Evolutionary conservation across 306 rosid genomes (phyloP).

Genomic region (Prinsepia uniflora): DNA sequence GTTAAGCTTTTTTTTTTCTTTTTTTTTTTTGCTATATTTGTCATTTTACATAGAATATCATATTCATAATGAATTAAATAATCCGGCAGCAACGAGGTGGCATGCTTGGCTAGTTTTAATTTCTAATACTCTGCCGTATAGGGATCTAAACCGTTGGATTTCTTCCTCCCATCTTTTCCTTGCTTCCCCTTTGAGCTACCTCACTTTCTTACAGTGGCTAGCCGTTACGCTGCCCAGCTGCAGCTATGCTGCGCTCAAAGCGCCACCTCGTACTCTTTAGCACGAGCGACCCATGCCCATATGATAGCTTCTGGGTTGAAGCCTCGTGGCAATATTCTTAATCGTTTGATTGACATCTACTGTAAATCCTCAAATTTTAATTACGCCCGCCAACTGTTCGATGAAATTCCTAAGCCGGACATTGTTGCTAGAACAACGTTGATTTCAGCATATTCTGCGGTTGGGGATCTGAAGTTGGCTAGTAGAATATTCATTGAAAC

Average conservation of each 20-base stretch:
- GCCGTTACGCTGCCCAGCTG: conserved; percentile 47
- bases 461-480: conserved; percentile 5
- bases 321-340: conserved; percentile 45
- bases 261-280: conserved; percentile 30
- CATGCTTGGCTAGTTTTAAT: no score
- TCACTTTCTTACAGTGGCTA: conserved; percentile 28
- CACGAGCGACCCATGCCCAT: conserved; percentile 36
- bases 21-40: no score
- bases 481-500: background rate
- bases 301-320: conserved; percentile 43
- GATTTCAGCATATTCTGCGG: conserved; percentile 17
- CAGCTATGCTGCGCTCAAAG: conserved; percentile 24
- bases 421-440: conserved; percentile 24
- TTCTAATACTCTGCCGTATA: no score
- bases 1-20: no score
- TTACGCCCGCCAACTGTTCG: conserved; percentile 55
- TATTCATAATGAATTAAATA: no score
- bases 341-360: conserved; percentile 50
- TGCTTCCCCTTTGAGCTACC: background rate
- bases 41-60: no score
- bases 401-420: conserved; percentile 30
- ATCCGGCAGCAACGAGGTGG: no score
- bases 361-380: conserved; percentile 47
- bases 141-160: no score
- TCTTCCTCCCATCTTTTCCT: background rate